Conservation (phyloP, 345 rosid genomes). For the Lepidium sativum region DNA sequence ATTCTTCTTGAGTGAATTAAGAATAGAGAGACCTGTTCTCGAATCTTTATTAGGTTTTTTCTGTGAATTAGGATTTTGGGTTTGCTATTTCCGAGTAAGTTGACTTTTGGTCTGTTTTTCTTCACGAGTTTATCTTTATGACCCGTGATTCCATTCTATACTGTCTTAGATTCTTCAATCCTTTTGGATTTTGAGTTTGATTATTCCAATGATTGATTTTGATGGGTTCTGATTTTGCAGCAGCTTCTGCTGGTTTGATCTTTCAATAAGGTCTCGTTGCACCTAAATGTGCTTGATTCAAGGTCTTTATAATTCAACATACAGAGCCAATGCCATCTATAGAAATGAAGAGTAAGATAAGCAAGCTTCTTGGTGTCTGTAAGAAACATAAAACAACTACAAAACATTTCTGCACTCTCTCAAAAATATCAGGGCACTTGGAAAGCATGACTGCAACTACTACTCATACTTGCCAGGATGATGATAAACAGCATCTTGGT, state of each 20-base stretch:
- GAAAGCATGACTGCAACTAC: neutral
- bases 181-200: neutral
- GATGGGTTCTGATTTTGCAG: conserved; percentile 20
- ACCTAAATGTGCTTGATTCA: neutral
- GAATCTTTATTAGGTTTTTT: neutral
- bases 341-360: conserved; percentile 32
- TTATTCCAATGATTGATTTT: neutral
- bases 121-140: conserved; percentile 3
- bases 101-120: conserved; percentile 10
- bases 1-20: neutral
- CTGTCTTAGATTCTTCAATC: neutral
- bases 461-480: neutral
- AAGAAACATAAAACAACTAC: conserved; percentile 23
- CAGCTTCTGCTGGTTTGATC: conserved; percentile 13
- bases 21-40: neutral
- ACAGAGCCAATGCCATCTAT: conserved; percentile 31
- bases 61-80: conserved; percentile 14
- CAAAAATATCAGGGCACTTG: conserved; percentile 15
- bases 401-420: conserved; percentile 5
- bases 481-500: conserved; percentile 11
- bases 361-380: conserved; percentile 30
- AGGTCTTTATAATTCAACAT: neutral
- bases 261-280: neutral
- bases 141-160: neutral
- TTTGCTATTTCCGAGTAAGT: conserved; percentile 9